Evolutionary conservation across 805 yeast species (phyloP).

Genomic region (Limtongozyma cylindracea): DNA sequence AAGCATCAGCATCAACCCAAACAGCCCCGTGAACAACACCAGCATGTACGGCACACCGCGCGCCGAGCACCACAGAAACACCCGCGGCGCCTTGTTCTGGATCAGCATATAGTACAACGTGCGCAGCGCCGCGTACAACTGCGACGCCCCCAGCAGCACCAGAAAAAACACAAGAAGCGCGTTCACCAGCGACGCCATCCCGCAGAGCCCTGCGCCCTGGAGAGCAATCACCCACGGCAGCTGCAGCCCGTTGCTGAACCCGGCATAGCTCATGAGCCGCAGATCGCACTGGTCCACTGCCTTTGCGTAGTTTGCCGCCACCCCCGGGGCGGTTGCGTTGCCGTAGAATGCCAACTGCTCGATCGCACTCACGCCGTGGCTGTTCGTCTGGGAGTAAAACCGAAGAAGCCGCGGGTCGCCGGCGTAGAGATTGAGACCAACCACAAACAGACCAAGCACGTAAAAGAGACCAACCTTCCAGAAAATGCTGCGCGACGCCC

Average conservation of each 20-base stretch:
- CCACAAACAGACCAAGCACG: conserved; percentile 37
- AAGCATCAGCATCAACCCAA: conserved; percentile 21
- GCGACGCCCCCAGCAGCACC: conserved; percentile 18
- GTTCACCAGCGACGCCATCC: conserved; percentile 12
- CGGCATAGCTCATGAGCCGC: conserved; percentile 6
- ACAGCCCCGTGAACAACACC: conserved; percentile 22
- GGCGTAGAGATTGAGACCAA: conserved; percentile 47
- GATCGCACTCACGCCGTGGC: no score
- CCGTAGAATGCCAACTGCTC: no score
- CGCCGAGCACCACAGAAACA: conserved; percentile 31
- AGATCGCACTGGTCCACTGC: conserved; percentile 10
- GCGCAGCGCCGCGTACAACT: conserved; percentile 15
- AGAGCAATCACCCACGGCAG: conserved; percentile 20
- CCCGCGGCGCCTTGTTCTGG: conserved; percentile 32
- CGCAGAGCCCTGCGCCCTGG: conserved; percentile 12
- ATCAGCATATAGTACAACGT: conserved; percentile 15
- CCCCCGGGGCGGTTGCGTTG: conserved; percentile 6
- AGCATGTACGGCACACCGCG: conserved; percentile 53
- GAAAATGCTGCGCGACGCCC: conserved; percentile 52
- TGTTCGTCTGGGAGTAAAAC: conserved; percentile 11
- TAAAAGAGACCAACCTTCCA: conserved; percentile 46
- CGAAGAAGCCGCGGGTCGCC: conserved; percentile 55
- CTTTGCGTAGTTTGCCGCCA: conserved; percentile 10
- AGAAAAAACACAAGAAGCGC: conserved; percentile 20
- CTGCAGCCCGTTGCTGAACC: conserved; percentile 14